Percentiles rank a stretch among this genome's conserved stretches.
phyloP scores from a whole-genome alignment of 2,329 filamentous ascomycete species.

The Mollisiaceae sp. region DNA sequence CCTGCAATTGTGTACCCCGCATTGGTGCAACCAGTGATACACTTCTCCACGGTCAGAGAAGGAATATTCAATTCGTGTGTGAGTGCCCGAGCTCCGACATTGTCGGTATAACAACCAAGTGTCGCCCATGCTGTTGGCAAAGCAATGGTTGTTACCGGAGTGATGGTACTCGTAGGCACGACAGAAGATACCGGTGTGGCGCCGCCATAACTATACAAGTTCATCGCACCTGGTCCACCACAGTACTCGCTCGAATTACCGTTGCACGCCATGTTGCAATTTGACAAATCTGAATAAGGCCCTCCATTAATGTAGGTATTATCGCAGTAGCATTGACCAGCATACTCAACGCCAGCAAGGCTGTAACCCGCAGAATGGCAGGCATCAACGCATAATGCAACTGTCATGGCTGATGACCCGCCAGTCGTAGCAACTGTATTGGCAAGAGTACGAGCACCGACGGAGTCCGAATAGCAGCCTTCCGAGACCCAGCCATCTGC shows the following conservation, averaged over 20 bases:
- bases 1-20: not conserved
- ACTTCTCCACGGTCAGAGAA: conserved; percentile 1
- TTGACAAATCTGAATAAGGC: not conserved
- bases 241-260: conserved; percentile 8
- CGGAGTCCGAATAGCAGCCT: conserved; percentile 1
- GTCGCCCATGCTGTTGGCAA: conserved; percentile 4
- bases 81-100: not conserved
- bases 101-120: conserved; percentile 3
- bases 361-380: not conserved
- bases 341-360: not conserved
- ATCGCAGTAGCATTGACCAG: not conserved
- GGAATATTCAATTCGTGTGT: not conserved
- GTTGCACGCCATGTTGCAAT: not conserved
- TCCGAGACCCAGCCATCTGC: not conserved
- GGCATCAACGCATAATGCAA: not conserved
- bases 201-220: conserved; percentile 17
- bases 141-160: conserved; percentile 9
- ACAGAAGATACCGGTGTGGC: conserved; percentile 9
- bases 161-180: conserved; percentile 3
- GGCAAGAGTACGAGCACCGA: conserved; percentile 3
- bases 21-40: not conserved
- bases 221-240: conserved; percentile 14
- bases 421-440: not conserved
- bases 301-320: conserved; percentile 7
- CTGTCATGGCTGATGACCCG: not conserved